Conservation (phyloP, 371 early-diverging fungal genomes). For the Mortierella sp. region DNA sequence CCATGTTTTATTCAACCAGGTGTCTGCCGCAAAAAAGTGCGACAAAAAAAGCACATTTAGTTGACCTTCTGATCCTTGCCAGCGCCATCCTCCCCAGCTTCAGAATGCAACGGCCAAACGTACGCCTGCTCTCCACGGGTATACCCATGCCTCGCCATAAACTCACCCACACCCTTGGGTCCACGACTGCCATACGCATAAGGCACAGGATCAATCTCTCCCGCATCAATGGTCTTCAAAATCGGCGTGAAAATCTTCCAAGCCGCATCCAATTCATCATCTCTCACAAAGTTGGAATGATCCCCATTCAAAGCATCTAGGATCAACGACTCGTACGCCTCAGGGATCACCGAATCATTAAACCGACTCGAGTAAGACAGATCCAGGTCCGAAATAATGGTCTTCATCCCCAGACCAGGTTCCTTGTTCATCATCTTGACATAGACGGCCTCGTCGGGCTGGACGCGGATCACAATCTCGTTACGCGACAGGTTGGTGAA, state of each 20-base stretch:
- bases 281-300: slow-evolving; percentile 96
- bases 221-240: slow-evolving; percentile 87
- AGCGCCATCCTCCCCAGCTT: slow-evolving; percentile 33
- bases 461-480: slow-evolving; percentile 96
- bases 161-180: slow-evolving; percentile 81
- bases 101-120: slow-evolving; percentile 63
- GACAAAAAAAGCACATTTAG: not conserved
- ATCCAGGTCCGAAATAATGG: slow-evolving; percentile 91
- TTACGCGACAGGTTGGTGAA: slow-evolving; percentile 81
- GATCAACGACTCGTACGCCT: slow-evolving; percentile 96
- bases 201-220: slow-evolving; percentile 75
- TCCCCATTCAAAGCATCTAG: slow-evolving; percentile 93
- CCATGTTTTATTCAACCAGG: not conserved
- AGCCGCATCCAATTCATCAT: slow-evolving; percentile 95
- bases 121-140: slow-evolving; percentile 60
- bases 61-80: slow-evolving; percentile 42
- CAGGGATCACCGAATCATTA: slow-evolving; percentile 89
- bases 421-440: slow-evolving; percentile 97
- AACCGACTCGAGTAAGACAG: slow-evolving; percentile 91
- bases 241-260: slow-evolving; percentile 98
- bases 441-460: slow-evolving; percentile 97
- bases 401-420: slow-evolving; percentile 80
- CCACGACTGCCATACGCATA: slow-evolving; percentile 95
- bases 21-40: no score
- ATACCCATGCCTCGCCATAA: slow-evolving; percentile 81